Conservation (phyloP, 202 grass and related monocot species). For the Elaeis oleifera region DNA sequence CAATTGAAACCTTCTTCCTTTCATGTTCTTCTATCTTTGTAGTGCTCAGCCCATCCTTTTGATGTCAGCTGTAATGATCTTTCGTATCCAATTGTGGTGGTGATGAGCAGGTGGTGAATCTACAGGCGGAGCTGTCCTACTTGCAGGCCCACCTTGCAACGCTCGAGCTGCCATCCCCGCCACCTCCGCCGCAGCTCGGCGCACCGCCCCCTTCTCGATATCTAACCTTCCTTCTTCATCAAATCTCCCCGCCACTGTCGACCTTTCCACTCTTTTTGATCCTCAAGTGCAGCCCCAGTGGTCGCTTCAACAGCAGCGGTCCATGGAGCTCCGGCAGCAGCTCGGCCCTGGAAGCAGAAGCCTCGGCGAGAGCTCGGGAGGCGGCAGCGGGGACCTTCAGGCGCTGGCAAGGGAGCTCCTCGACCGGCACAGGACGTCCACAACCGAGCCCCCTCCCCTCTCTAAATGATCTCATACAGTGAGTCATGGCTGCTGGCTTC, state of each 20-base stretch:
- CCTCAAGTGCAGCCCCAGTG: neutral
- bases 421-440: neutral
- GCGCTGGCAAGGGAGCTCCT: neutral
- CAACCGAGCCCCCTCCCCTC: neutral
- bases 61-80: too few species aligned
- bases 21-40: too few species aligned
- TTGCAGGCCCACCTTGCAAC: constrained; percentile 84
- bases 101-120: constrained; percentile 62
- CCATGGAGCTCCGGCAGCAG: neutral
- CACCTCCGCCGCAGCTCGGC: constrained; percentile 13
- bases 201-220: neutral
- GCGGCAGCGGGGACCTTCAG: neutral
- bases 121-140: constrained; percentile 90
- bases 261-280: neutral
- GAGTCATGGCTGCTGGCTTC: too few species aligned
- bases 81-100: neutral
- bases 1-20: too few species aligned
- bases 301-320: neutral
- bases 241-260: neutral
- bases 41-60: too few species aligned
- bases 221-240: neutral
- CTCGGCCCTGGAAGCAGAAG: neutral
- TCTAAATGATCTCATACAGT: neutral
- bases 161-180: constrained; percentile 68
- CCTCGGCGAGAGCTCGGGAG: constrained; percentile 1